Evolutionary conservation across 768 basidiomycete species (phyloP).

Genomic region (Serpula lacrymans): DNA sequence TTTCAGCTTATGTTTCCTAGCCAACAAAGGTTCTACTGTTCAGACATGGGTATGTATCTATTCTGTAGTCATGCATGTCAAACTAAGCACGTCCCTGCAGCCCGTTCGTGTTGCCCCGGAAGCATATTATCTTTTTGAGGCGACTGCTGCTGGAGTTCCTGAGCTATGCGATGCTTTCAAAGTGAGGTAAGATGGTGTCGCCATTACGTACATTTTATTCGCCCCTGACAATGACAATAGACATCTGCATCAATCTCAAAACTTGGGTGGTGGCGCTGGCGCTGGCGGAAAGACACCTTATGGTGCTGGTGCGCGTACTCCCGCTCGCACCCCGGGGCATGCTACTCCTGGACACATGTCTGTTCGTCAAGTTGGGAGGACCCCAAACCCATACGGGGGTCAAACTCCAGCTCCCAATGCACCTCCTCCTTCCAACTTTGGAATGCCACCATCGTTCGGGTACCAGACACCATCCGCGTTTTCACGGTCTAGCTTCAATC

Average conservation of each 20-base stretch:
- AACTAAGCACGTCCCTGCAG: slow-evolving; percentile 38
- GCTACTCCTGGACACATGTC: slow-evolving; percentile 82
- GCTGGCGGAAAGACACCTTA: slow-evolving; percentile 79
- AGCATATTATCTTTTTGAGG: slow-evolving; percentile 88
- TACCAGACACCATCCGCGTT: slow-evolving; percentile 37
- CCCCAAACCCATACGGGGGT: slow-evolving; percentile 75
- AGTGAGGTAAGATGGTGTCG: slow-evolving; percentile 55
- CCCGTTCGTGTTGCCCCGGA: slow-evolving; percentile 85
- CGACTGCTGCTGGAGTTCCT: slow-evolving; percentile 85
- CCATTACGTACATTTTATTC: neutral
- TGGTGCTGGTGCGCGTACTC: slow-evolving; percentile 70
- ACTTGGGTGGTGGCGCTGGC: slow-evolving; percentile 43
- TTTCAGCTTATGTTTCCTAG: slow-evolving; percentile 90
- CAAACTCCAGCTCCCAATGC: slow-evolving; percentile 35
- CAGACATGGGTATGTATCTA: slow-evolving; percentile 89
- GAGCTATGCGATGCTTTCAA: slow-evolving; percentile 98
- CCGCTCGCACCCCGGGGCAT: slow-evolving; percentile 68
- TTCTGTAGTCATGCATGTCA: neutral
- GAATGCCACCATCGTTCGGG: slow-evolving; percentile 30
- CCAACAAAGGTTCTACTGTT: slow-evolving; percentile 85
- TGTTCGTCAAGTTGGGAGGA: slow-evolving; percentile 64
- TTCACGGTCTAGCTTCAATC: slow-evolving; percentile 47
- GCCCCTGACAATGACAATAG: slow-evolving; percentile 31
- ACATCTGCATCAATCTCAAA: slow-evolving; percentile 78
- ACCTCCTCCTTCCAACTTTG: slow-evolving; percentile 24